phyloP scores from a whole-genome alignment of 2,329 filamentous ascomycete genomes.

The Alternaria sp. region DNA sequence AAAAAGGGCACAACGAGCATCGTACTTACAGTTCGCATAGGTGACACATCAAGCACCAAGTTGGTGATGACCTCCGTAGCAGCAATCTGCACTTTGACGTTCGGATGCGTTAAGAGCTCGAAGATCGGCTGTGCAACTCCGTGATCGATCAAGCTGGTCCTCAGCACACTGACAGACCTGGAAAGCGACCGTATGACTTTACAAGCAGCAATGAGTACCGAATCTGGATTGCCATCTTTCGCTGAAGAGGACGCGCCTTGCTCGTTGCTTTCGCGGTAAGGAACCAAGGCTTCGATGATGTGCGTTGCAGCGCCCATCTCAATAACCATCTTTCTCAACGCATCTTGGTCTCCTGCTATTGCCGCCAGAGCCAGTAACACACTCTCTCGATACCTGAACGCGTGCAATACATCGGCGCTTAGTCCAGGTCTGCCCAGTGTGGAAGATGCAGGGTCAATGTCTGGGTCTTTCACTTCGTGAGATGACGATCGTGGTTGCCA shows the following conservation, averaged over 20 bases:
- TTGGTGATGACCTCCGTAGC: conserved; percentile 87
- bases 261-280: conserved; percentile 55
- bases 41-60: conserved; percentile 84
- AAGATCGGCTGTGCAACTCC: conserved; percentile 80
- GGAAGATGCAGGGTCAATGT: conserved; percentile 40
- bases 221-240: conserved; percentile 75
- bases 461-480: conserved; percentile 31
- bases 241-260: conserved; percentile 41
- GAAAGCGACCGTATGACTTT: conserved; percentile 81
- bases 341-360: conserved; percentile 79
- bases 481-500: conserved; percentile 57
- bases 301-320: conserved; percentile 80
- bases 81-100: conserved; percentile 82
- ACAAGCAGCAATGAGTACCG: conserved; percentile 85
- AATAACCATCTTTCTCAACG: conserved; percentile 81
- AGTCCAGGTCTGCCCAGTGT: conserved; percentile 42
- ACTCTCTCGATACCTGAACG: conserved; percentile 76
- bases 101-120: conserved; percentile 73
- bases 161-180: conserved; percentile 80
- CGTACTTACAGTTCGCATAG: conserved; percentile 80
- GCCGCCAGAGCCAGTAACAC: conserved; percentile 81
- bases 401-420: conserved; percentile 65
- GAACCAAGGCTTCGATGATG: conserved; percentile 81
- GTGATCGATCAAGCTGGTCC: conserved; percentile 87
- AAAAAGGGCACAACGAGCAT: too few relatives aligned